Conservation (phyloP, 805 yeast species). For the Kodamaea kakaduensis region DNA sequence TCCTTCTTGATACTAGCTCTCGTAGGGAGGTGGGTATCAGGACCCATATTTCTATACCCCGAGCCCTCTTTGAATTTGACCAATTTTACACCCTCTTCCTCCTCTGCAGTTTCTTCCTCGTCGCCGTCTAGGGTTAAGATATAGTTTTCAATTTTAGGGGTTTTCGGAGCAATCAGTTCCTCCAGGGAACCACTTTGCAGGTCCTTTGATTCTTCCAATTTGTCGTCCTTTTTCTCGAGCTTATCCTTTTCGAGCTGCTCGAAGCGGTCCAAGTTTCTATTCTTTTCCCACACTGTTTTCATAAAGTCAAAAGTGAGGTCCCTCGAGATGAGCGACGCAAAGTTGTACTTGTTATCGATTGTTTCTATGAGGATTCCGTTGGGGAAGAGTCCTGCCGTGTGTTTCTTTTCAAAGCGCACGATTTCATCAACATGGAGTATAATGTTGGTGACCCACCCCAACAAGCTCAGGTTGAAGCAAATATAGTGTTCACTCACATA, state of each 20-base stretch:
- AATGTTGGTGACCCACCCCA: conserved; percentile 63
- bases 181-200: conserved; percentile 27
- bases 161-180: conserved; percentile 9
- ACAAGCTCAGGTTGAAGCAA: conserved; percentile 62
- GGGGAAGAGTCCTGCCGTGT: conserved; percentile 65
- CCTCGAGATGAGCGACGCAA: conserved; percentile 63
- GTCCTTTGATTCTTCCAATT: background rate
- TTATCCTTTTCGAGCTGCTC: conserved; percentile 1
- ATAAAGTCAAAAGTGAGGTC: conserved; percentile 52
- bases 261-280: conserved; percentile 1
- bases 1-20: conserved; percentile 28
- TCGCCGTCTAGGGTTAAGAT: conserved; percentile 18
- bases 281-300: conserved; percentile 55
- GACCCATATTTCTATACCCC: conserved; percentile 29
- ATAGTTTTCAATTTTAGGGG: conserved; percentile 16
- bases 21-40: conserved; percentile 49
- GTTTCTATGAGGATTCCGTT: conserved; percentile 65
- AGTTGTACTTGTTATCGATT: conserved; percentile 55
- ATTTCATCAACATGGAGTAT: conserved; percentile 58
- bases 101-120: conserved; percentile 15
- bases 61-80: conserved; percentile 18
- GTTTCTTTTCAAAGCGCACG: conserved; percentile 58
- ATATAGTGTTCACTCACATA: conserved; percentile 53
- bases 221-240: conserved; percentile 3
- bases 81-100: conserved; percentile 7